Conservation (phyloP, 345 rosid species). For the Euphorbia tirucalli region DNA sequence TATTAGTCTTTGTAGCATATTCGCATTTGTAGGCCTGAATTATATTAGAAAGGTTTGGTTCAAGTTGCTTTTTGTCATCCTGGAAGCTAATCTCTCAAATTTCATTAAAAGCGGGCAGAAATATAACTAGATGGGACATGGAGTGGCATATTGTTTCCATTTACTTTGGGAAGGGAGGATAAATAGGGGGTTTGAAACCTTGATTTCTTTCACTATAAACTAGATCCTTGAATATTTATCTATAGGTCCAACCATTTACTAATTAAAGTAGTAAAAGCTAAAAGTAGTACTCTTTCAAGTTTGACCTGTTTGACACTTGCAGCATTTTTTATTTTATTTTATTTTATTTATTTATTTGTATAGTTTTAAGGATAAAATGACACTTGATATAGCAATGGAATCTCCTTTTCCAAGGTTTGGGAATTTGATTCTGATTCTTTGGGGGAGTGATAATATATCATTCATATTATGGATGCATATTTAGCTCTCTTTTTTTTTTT, state of each 20-base stretch:
- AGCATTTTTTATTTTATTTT: too few relatives aligned
- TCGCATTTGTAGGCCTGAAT: too few relatives aligned
- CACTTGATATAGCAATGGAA: background rate
- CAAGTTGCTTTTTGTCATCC: too few relatives aligned
- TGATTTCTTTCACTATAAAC: background rate
- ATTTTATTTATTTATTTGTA: too few relatives aligned
- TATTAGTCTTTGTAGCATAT: too few relatives aligned
- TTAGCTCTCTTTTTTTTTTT: too few relatives aligned
- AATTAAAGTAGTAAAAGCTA: background rate
- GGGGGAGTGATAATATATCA: background rate
- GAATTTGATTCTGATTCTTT: background rate
- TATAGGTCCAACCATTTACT: background rate
- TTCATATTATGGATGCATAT: background rate
- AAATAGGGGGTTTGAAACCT: background rate
- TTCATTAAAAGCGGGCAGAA: too few relatives aligned
- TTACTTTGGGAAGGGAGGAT: background rate
- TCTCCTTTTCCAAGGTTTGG: background rate
- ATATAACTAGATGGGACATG: too few relatives aligned
- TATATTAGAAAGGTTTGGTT: too few relatives aligned
- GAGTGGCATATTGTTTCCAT: background rate
- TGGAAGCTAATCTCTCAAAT: too few relatives aligned
- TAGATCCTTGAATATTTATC: background rate
- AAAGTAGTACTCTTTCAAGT: background rate
- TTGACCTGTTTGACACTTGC: background rate
- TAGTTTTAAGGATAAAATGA: background rate